phyloP scores from a whole-genome alignment of 306 rosid genomes.

The Lablab purpureus region DNA sequence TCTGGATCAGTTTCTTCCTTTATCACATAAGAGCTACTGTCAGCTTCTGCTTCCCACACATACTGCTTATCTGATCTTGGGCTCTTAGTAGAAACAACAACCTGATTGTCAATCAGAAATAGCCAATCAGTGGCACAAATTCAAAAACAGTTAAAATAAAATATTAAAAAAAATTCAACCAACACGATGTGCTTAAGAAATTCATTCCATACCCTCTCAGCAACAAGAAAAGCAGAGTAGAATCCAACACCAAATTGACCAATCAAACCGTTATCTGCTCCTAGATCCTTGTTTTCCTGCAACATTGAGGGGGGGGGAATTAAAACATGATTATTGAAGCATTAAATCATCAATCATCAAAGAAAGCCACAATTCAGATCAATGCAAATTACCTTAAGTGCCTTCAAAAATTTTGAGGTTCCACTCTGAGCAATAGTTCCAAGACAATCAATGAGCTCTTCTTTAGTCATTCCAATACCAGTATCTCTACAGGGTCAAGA shows the following conservation, averaged over 20 bases:
- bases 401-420: slow-evolving; percentile 94
- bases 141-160: not conserved
- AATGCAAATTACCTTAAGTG: slow-evolving; percentile 72
- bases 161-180: slow-evolving; percentile 4
- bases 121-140: slow-evolving; percentile 45
- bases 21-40: slow-evolving; percentile 87
- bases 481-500: slow-evolving; percentile 67
- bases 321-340: slow-evolving; percentile 8
- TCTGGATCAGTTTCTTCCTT: slow-evolving; percentile 95
- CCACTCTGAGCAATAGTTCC: slow-evolving; percentile 99
- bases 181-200: slow-evolving; percentile 21
- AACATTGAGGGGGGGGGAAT: not conserved
- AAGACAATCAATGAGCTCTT: slow-evolving; percentile 90
- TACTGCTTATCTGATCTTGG: slow-evolving; percentile 93
- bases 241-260: slow-evolving; percentile 99
- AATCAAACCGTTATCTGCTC: slow-evolving; percentile 89
- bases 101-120: slow-evolving; percentile 59
- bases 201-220: slow-evolving; percentile 73
- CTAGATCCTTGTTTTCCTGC: slow-evolving; percentile 90
- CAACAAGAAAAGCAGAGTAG: slow-evolving; percentile 98
- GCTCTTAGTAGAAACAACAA: slow-evolving; percentile 94
- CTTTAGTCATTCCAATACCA: slow-evolving; percentile 98
- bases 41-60: slow-evolving; percentile 91
- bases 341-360: slow-evolving; percentile 5
- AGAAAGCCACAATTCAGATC: not conserved